These are phyloP conservation scores for Phytophthora colocasiae DNA, from an alignment of 352 stramenopile genomes.

Conservation along the genomic window DNA sequence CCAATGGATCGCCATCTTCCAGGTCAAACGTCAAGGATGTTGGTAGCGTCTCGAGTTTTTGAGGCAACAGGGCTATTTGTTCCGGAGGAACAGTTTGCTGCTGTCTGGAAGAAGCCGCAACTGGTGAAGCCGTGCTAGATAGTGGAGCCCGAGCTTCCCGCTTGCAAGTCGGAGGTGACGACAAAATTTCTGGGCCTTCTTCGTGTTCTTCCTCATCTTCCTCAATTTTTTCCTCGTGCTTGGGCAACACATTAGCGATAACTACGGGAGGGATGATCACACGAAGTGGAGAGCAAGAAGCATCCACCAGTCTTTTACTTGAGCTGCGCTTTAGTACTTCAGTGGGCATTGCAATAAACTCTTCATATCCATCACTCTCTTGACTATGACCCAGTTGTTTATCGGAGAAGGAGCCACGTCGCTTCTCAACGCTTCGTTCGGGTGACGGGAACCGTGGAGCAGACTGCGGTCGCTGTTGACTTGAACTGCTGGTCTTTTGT, in stretches of 20 bases:
- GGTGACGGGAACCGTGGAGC: slow-evolving; percentile 30
- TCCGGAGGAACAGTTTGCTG: slow-evolving; percentile 39
- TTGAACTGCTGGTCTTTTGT: slow-evolving; percentile 16
- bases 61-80: slow-evolving; percentile 22
- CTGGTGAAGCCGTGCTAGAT: slow-evolving; percentile 5
- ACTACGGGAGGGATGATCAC: slow-evolving; percentile 24
- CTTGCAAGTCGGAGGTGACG: slow-evolving; percentile 12
- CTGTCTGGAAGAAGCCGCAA: slow-evolving; percentile 1
- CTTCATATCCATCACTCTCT: slow-evolving; percentile 10
- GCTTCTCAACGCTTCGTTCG: slow-evolving; percentile 32
- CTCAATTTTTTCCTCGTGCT: background rate
- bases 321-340: slow-evolving; percentile 21
- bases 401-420: slow-evolving; percentile 31
- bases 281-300: slow-evolving; percentile 38
- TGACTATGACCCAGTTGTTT: background rate
- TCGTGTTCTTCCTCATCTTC: slow-evolving; percentile 3
- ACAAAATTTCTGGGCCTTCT: slow-evolving; percentile 16
- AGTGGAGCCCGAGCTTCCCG: slow-evolving; percentile 3
- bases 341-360: slow-evolving; percentile 8
- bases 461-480: slow-evolving; percentile 34
- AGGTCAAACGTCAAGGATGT: slow-evolving; percentile 16
- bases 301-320: slow-evolving; percentile 33
- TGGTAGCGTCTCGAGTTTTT: background rate
- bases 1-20: slow-evolving; percentile 22
- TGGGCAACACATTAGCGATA: slow-evolving; percentile 4